Conservation (phyloP, 768 basidiomycete species). For the Russula sp. region DNA sequence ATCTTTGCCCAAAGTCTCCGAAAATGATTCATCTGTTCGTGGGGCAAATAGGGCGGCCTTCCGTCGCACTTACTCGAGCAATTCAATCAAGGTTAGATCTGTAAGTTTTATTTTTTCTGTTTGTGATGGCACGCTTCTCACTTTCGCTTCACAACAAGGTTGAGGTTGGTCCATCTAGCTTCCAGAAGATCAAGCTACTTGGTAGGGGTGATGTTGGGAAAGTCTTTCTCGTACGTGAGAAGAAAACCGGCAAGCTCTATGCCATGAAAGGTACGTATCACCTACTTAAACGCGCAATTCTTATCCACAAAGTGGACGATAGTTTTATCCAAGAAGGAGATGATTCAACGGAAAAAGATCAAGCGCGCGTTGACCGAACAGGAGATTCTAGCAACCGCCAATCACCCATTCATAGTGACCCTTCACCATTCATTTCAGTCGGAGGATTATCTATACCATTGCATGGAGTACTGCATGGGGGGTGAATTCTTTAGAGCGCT, state of each 20-base stretch:
- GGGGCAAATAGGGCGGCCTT: constrained; percentile 70
- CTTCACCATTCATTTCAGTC: constrained; percentile 99
- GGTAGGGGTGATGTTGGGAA: constrained; percentile 98
- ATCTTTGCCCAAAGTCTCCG: constrained; percentile 43
- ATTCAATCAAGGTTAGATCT: constrained; percentile 91
- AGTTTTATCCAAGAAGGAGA: constrained; percentile 99
- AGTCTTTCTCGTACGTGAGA: constrained; percentile 97
- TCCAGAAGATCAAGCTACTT: constrained; percentile 96
- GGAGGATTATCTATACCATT: constrained; percentile 96
- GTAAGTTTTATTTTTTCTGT: constrained; percentile 46
- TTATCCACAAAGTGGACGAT: constrained; percentile 31
- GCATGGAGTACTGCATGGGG: constrained; percentile 99
- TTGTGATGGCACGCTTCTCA: constrained; percentile 11
- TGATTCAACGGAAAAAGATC: constrained; percentile 99
- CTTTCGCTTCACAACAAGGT: constrained; percentile 48
- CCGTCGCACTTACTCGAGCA: constrained; percentile 93
- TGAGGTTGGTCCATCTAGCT: constrained; percentile 91
- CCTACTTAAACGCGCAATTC: constrained; percentile 26
- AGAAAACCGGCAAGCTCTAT: constrained; percentile 93
- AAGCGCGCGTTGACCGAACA: constrained; percentile 98
- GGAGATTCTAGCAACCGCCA: constrained; percentile 97
- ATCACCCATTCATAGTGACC: constrained; percentile 99
- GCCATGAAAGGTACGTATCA: constrained; percentile 92
- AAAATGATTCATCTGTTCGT: constrained; percentile 40
- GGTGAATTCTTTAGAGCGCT: constrained; percentile 99